Evolutionary conservation across 352 stramenopile genomes (phyloP), one percentile per base, ranked within the genome.

Genomic region (Pythium brassicae): DNA sequence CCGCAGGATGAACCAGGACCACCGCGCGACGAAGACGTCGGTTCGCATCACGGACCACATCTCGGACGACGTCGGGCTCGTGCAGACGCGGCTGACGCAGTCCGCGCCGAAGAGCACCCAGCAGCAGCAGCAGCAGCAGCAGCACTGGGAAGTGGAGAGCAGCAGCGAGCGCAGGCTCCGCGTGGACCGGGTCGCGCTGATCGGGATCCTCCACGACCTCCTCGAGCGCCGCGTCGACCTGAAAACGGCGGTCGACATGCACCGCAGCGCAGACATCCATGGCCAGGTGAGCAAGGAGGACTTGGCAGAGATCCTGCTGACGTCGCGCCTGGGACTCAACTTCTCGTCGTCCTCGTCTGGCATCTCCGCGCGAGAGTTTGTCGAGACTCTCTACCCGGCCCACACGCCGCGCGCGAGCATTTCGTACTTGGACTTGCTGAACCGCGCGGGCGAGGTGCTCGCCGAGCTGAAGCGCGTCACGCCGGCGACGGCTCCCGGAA

Each of bases 211-310:
- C 6, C 75, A 92, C 26, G 80, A 89, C 61, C 55, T 92, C 23
- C 66, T 92, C 0, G 82, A 92, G 46, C 73, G 75, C 27, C 82
- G 82, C 9, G 70, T 75, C 20, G 79, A 89, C 20, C 64, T 92
- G 19, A 92, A 92, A 57, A 87, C 67, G 35, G 77, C 80, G 4
- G 69, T 92, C 27, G 80, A 89, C 43, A 56, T 90, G 26, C 74
- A 89, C 43, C 77, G 71, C 4, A 61, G 73, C 25, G 66, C 77
- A 10, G 77, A 87, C 56, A 67, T 73, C 46, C 76, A 84, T 17
- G 77, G 80, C 14, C 76, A 87, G 50, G 76, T 92, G 7, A 76
- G 61, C 22, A 81, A 72, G 50, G 35, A 71, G 10, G 78, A 89
- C 20, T 59, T 92, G 0, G 70, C 68, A 0, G 82, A 89, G 39